Evolutionary conservation across 768 basidiomycete species (phyloP), one percentile per base, ranked within the genome.

Genomic region (Tephrocybe sp.): DNA sequence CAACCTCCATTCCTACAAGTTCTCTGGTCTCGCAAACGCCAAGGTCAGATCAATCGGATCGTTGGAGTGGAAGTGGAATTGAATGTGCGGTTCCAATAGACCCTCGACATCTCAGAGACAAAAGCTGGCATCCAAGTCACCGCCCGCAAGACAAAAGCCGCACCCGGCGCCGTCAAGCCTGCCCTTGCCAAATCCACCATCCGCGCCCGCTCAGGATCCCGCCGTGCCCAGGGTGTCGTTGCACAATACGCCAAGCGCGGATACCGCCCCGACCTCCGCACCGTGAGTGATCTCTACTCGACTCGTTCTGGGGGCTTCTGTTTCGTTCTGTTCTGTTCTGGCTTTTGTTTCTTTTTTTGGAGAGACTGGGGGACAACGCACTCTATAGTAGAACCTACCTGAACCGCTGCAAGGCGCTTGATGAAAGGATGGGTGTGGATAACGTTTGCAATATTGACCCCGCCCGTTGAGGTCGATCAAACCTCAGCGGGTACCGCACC

Each of bases 381-480:
- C 73, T 85, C 84, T 81, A 85, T 58, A 85, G 85, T 93, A 93
- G 90, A 93, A 90, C 90, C 90, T 86, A 77, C 88, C 81, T 86
- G 86, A 89, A 68, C 60, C 69, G 69, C 78, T 71, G 59, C 60
- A 67, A 68, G 74, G 76, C 71, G 70, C 39, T 41, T 25, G 68
- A 85, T 85, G 88, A 91, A 51, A 86, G 78, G 88, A 73, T 79
- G 88, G 88, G 90, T 81, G 90, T 93, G 88, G 90, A 93, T 85
- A 54, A 89, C 73, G 88, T 88, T 80, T 93, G 90, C 90, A 84
- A 93, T 70, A 93, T 70, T 60, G 76, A 76, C 68, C 68, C 5
- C 66, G 62, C 68, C 68, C 68, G 62, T 54, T 62, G 66, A 75
- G 77, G 77, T 64, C 76, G 80, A 83, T 85, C 85, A 84, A 83